Conservation (phyloP, 2,329 filamentous ascomycete genomes). For the Curvularia sp. region DNA sequence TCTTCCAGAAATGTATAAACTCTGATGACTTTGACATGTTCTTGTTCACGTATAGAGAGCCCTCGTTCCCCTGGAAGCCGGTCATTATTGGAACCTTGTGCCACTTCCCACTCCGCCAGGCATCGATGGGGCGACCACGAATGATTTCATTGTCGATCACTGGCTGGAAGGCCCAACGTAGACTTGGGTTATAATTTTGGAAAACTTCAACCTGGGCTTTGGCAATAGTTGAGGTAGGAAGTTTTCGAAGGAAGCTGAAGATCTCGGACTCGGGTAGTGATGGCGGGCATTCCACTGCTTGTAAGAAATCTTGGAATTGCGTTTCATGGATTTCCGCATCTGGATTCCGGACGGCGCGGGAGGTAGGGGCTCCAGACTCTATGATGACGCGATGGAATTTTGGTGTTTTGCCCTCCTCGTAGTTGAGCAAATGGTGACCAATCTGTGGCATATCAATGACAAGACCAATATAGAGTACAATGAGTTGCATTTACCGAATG, state of each 20-base stretch:
- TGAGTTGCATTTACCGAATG: conserved; percentile 21
- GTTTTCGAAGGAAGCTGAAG: conserved; percentile 53
- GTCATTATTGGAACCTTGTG: conserved; percentile 69
- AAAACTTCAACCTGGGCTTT: conserved; percentile 54
- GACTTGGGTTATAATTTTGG: conserved; percentile 55
- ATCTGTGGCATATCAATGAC: conserved; percentile 49
- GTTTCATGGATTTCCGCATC: conserved; percentile 51
- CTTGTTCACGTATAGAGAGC: conserved; percentile 67
- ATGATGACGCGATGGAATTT: conserved; percentile 58
- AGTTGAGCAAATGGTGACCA: conserved; percentile 70
- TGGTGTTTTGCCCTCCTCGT: conserved; percentile 40
- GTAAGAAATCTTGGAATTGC: conserved; percentile 55
- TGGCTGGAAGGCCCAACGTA: conserved; percentile 70
- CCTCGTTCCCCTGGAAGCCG: conserved; percentile 75
- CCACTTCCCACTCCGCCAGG: conserved; percentile 62
- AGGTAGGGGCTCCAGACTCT: conserved; percentile 57
- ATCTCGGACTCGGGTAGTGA: conserved; percentile 39
- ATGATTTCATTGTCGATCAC: conserved; percentile 70
- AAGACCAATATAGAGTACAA: neutral
- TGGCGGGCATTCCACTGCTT: conserved; percentile 45
- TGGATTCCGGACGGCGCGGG: conserved; percentile 55
- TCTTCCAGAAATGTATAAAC: conserved; percentile 67
- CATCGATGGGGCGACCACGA: conserved; percentile 63
- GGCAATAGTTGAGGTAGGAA: conserved; percentile 47
- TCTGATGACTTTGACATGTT: conserved; percentile 56